Evolutionary conservation across 1,284 basidiomycete genomes (phyloP), one percentile per base, ranked within the genome.

Genomic region (Uromyces viciae-fabae): DNA sequence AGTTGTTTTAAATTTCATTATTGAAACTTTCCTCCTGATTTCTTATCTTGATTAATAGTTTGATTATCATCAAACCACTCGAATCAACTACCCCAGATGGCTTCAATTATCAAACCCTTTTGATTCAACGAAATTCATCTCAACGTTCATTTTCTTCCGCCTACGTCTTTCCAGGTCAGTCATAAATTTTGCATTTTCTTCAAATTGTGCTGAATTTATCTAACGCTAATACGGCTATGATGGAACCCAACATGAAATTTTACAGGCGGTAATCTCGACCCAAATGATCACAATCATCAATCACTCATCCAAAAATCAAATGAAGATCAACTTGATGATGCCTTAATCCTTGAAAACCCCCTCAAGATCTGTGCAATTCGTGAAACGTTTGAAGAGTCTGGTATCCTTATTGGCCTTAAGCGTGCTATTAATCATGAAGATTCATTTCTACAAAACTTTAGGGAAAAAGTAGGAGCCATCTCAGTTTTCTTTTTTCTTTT

Each of bases 321-420:
- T 33, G 19, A 42, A 49, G 22, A 9, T 38, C 11, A 33, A 42
- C 40, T 54, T 58, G 31, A 42, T 49, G 22, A 8, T 49, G 36
- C 54, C 75, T n/a, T 58, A 7, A 19, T 58, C 22, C 40, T 58
- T 60, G 52, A 60, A 7, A 78, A 56, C n/a, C 25, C 78, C 1
- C 43, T 84, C 1, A 82, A 82, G 40, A 58, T 83, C 3, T 84
- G 83, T 40, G 84, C 84, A 0, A 56, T 84, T 14, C 82, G 84
- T 28, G 84, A 85, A 52, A 84, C 83, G 0, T 84, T 84, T 31
- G 84, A 85, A 62, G 84, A 85, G 75, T 82, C 82, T 31, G 84
- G 84, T n/a, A 64, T 85, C 7, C 64, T 85, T 3, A 19, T 58
- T n/a, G 76, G 76, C 1, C 38, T 81, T 81, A 25, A 74, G 71